These are phyloP conservation scores for Prunus salicina DNA, from an alignment of 306 rosid species.

Conservation along the genomic window DNA sequence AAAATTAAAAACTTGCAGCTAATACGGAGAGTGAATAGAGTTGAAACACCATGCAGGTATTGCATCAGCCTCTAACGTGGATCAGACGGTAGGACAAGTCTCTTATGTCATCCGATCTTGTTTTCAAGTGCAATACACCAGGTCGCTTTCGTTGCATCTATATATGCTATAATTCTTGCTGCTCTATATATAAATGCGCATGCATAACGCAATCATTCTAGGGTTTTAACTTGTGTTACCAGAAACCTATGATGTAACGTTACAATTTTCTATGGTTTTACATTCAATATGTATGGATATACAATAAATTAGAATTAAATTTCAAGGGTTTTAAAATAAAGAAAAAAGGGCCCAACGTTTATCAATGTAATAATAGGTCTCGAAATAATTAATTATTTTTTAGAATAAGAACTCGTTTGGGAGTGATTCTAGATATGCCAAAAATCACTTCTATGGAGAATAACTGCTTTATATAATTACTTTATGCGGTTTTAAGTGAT, in stretches of 20 bases:
- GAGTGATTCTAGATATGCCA: too few relatives aligned
- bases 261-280: background rate
- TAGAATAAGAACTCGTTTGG: too few relatives aligned
- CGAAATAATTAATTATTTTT: too few relatives aligned
- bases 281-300: background rate
- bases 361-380: too few relatives aligned
- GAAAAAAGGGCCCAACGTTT: too few relatives aligned
- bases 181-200: conserved; percentile 44
- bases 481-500: too few relatives aligned
- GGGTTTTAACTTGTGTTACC: conserved; percentile 36
- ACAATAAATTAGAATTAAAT: background rate
- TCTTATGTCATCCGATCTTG: conserved; percentile 41
- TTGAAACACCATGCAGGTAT: background rate
- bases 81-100: conserved; percentile 36
- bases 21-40: background rate
- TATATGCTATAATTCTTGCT: conserved; percentile 38
- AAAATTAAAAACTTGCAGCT: background rate
- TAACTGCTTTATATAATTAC: too few relatives aligned
- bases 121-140: conserved; percentile 36
- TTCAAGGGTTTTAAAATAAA: background rate
- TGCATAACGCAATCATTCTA: conserved; percentile 64
- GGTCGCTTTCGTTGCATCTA: conserved; percentile 27
- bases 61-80: background rate
- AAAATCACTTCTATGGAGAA: too few relatives aligned
- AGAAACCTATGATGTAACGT: conserved; percentile 19